phyloP scores from a whole-genome alignment of 495 filamentous ascomycete species.

The Hyaloscypha finlandica region DNA sequence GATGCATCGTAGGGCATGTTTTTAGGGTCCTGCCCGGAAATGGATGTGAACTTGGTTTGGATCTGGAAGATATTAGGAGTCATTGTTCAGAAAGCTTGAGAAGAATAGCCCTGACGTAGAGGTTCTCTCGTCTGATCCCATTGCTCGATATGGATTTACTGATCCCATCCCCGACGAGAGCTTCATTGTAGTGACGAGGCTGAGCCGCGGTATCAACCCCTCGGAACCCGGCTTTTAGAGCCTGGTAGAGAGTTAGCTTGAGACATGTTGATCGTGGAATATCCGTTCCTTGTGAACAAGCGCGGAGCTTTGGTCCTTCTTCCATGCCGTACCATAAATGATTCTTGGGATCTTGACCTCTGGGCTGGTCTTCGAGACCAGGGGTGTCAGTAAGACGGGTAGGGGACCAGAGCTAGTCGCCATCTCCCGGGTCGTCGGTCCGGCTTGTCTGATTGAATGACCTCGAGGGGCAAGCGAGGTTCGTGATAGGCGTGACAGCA shows the following conservation, averaged over 20 bases:
- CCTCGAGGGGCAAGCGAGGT: not conserved
- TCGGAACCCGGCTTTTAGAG: slow-evolving; percentile 69
- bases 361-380: slow-evolving; percentile 9
- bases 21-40: slow-evolving; percentile 57
- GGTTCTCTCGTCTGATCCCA: slow-evolving; percentile 56
- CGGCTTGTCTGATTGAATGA: not conserved
- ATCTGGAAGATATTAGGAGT: slow-evolving; percentile 46
- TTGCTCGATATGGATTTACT: slow-evolving; percentile 57
- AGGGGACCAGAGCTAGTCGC: not conserved
- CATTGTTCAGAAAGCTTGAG: not conserved
- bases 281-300: slow-evolving; percentile 46
- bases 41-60: slow-evolving; percentile 79
- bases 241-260: slow-evolving; percentile 43
- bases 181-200: slow-evolving; percentile 76
- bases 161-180: slow-evolving; percentile 67
- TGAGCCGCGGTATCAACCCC: slow-evolving; percentile 80
- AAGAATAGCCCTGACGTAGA: slow-evolving; percentile 53
- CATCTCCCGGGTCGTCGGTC: not conserved
- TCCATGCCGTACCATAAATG: slow-evolving; percentile 89
- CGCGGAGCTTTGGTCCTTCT: slow-evolving; percentile 67
- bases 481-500: not conserved
- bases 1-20: slow-evolving; percentile 62
- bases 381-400: slow-evolving; percentile 10
- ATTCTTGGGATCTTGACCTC: slow-evolving; percentile 53
- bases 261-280: not conserved